Evolutionary conservation across 2,329 filamentous ascomycete genomes (phyloP), one percentile per base, ranked within the genome.

Genomic region (Aspergillus pseudotamarii): DNA sequence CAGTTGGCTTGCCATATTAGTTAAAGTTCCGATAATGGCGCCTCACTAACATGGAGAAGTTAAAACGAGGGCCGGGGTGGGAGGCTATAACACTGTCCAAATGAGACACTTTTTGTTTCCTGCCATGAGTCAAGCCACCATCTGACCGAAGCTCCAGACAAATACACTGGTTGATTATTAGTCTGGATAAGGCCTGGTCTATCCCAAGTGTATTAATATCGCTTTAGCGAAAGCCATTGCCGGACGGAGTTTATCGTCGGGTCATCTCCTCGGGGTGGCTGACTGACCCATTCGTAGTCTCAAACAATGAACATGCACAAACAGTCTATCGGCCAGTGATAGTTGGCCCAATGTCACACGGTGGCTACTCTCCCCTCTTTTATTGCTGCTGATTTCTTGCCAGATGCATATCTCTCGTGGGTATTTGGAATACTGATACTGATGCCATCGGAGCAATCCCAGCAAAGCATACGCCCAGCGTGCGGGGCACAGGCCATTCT

Each of bases 181-280:
- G 6, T 8, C 34, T 16, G 34, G 14, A 16, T 8, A 16, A 16
- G 2, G 3, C n/a, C 14, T 19, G 14, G 26, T 4, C 26, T 51
- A 10, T 32, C 8, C 8, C 26, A 54, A 21, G 19, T 36, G 36
- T 54, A 11, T 54, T 26, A 54, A 58, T 61, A 58, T 58, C 45
- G 2, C 59, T 53, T 58, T 53, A 58, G 56, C 26, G 34, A 45
- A 34, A 34, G 26, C 11, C 9, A n/a, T 32, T 50, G 23, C 19
- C 58, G 59, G 59, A 34, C 65, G 65, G 65, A 67, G 65, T 67
- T 66, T 64, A 34, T 61, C 26, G 12, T 59, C 65, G 65, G 65
- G 30, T n/a, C 64, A 67, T 67, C 64, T 67, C 46, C 45, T 67
- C 65, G 65, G 63, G 38, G 38, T 53, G 46, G 32, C 21, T 59